Evolutionary conservation across 768 basidiomycete species (phyloP).

Genomic region (Naganishia antarctica): DNA sequence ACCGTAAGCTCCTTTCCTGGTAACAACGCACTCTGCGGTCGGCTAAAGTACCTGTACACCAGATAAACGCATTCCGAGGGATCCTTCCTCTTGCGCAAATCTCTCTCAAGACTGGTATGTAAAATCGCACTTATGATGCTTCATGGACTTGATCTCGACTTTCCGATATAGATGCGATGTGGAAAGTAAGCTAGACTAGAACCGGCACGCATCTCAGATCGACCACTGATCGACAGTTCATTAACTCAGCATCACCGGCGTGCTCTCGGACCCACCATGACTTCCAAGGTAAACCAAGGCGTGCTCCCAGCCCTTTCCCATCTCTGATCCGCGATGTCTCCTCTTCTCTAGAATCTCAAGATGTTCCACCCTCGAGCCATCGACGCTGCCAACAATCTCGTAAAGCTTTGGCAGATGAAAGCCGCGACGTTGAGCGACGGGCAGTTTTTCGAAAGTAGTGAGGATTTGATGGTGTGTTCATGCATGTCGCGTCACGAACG

Average conservation of each 20-base stretch:
- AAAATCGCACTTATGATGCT: neutral
- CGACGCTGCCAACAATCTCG: slow-evolving; percentile 28
- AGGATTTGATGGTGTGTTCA: slow-evolving; percentile 21
- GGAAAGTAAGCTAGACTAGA: neutral
- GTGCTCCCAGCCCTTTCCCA: neutral
- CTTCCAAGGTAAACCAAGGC: slow-evolving; percentile 23
- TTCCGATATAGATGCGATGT: neutral
- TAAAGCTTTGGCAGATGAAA: slow-evolving; percentile 34
- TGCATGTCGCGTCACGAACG: slow-evolving; percentile 28
- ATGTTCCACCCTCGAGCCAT: slow-evolving; percentile 34
- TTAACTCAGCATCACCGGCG: slow-evolving; percentile 40
- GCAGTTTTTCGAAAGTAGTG: slow-evolving; percentile 15
- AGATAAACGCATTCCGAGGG: slow-evolving; percentile 31
- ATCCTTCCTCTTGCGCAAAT: slow-evolving; percentile 39
- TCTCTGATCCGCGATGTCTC: neutral
- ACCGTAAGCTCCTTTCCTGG: neutral
- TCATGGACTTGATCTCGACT: neutral
- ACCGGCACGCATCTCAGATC: too few relatives aligned
- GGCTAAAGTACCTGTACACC: too few relatives aligned
- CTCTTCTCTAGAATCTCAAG: slow-evolving; percentile 31
- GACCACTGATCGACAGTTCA: too few relatives aligned
- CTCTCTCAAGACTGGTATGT: slow-evolving; percentile 32
- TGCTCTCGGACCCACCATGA: slow-evolving; percentile 42
- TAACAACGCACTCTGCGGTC: neutral
- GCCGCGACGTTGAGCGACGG: slow-evolving; percentile 1